phyloP scores from a whole-genome alignment of 202 grass and related monocot genomes.

The Panicum hallii region DNA sequence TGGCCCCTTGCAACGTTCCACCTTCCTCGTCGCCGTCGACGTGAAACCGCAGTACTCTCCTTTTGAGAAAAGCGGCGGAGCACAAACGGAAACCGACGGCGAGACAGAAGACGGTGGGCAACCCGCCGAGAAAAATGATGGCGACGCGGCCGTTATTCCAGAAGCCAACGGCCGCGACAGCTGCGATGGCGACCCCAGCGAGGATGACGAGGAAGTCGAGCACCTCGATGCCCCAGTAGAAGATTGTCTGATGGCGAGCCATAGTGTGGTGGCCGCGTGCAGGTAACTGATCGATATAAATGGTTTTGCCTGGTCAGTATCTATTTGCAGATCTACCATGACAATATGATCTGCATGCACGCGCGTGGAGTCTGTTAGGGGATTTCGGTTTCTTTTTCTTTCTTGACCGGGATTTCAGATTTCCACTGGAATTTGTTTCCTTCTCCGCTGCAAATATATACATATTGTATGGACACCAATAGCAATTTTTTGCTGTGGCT shows the following conservation, averaged over 20 bases:
- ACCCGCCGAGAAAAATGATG: neutral
- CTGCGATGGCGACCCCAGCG: neutral
- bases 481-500: too few species aligned
- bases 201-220: slow-evolving; percentile 15
- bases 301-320: neutral
- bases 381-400: neutral
- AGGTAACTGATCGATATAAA: neutral
- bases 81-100: neutral
- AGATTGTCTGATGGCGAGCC: slow-evolving; percentile 13
- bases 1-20: neutral
- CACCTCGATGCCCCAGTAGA: slow-evolving; percentile 20
- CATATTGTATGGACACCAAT: too few species aligned
- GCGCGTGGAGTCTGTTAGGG: neutral
- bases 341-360: neutral
- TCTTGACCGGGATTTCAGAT: neutral
- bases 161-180: neutral
- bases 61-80: neutral
- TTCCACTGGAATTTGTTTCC: too few species aligned
- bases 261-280: neutral
- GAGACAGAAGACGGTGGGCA: slow-evolving; percentile 1
- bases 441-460: too few species aligned
- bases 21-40: neutral
- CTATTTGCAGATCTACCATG: neutral
- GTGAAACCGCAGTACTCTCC: neutral
- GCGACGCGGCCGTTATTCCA: neutral